Base-by-base conservation (phyloP, 306 rosid species). In the Gleditsia sinensis region DNA sequence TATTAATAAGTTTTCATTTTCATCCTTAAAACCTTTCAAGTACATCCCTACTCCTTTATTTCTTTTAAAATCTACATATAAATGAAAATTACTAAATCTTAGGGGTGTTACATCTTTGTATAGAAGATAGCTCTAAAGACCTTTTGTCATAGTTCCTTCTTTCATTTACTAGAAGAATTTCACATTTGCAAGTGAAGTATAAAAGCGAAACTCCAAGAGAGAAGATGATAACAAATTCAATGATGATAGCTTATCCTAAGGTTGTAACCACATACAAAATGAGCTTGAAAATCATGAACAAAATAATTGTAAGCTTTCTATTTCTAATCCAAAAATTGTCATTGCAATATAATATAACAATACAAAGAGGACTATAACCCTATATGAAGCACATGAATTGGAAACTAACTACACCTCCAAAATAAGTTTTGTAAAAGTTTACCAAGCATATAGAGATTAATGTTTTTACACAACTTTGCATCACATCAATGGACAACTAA, bases 101-200 rank as follows among this genome's bases (percentile, higher is more conserved):
- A n/a, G n/a, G n/a, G n/a, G n/a, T n/a, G n/a, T n/a, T n/a, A n/a
- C n/a, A 76, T 83, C 63, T 72, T 69, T 56, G 78, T 7, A 16
- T 9, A 43, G 28, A 46, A 16, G 81, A 49, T 62, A 32, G 64
- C 64, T 72, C 83, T 17, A 71, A 42, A 19, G 49, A 20, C 69
- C 36, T 59, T 25, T 39, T 56, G 10, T 73, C 32, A 2, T 14
- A 34, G 27, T 72, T 85, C 80, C 80, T 84, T 81, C 91, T 87
- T 83, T 89, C 92, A 45, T 75, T 80, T 39, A 78, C 80, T 5
- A 91, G 90, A 63, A 82, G 86, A 75, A 90, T 70, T 66, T 89
- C 89, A 77, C 94, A 91, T 77, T 89, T 91, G 85, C 91, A 91
- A 6, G 89, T 89, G 75, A 91, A 89, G 75, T 79, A 85, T 39